Base-by-base conservation (phyloP, 805 yeast genomes). In the Wickerhamomyces silvicola region DNA sequence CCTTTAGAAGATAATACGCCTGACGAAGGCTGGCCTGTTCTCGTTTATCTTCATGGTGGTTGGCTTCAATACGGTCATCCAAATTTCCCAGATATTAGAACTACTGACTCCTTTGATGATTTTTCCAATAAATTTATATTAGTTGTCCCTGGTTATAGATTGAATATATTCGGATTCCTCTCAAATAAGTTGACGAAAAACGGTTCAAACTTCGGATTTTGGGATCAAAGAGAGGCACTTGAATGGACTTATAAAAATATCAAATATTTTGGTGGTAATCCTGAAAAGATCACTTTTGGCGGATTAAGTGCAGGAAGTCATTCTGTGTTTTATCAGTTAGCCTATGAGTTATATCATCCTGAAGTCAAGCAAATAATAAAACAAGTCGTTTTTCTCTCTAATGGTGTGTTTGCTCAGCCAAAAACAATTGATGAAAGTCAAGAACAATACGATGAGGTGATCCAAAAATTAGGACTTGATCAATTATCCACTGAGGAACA, bases 281-380 rank as follows among this genome's bases (percentile, higher is more conserved):
- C 64, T 0, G 52, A 51, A 10, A 48, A 50, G 23, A 55, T 72
- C 20, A 60, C 74, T 0, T 49, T 68, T 20, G 59, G 64, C 22
- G 77, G 77, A 6, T 54, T 68, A 26, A 58, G 67, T 22, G 72
- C 75, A 5, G 78, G 77, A 6, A 57, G 65, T 11, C 57, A 61
- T 33, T 59, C 66, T 6, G 54, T 66, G 3, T 60, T 60, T 30
- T 62, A 57, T 41, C 71, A 66, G 42, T 33, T 64, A 19, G 62
- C 62, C 2, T 64, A 64, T 42, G 70, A 65, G 38, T 21, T 62
- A 9, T 65, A 65, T 39, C 60, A 65, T 34, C 64, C 66, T 8
- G 56, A 60, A 20, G 66, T 22, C 4, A 28, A 37, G 10, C 70
- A 62, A 41, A 54, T 63, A 28, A 63, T 65, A 38, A 63, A 64